Evolutionary conservation across 2,329 filamentous ascomycete genomes (phyloP), one percentile per base, ranked within the genome.

Genomic region (Trichoderma gracile): DNA sequence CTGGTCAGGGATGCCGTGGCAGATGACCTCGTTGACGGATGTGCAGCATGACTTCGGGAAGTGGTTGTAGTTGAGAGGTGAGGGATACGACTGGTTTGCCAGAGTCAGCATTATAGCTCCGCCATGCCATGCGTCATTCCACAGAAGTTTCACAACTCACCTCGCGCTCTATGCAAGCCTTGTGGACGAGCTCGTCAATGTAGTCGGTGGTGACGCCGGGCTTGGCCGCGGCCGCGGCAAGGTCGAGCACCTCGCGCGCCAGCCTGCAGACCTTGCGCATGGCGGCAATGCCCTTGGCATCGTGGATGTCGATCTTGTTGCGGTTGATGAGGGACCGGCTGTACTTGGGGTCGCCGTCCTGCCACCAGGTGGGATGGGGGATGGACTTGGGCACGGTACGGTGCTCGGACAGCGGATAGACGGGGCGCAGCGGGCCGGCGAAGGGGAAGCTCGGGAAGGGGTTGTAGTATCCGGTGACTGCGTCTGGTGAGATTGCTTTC

Each of bases 31-130:
- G 81, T 99, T 99, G 56, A 91, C 80, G 3, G 94, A 98, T 3
- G 94, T 98, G 79, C 95, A 99, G 67, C 97, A 91, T 0, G 95
- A 99, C 80, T 99, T 99, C 69, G 95, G 95, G 79, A 98, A 99
- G 77, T 93, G 84, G 81, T 91, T 91, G 80, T 98, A 98, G 80
- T 97, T 97, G 40, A 98, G 82, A 1, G 94, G 93, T 0, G 94
- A 97, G 0, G 94, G 94, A 75, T 98, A 98, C 10, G 93, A 91
- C 93, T 97, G 67, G 3, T 52, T n/a, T 53, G 47, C 17, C 55
- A 63, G 54, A 43, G 65, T 69, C 52, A 70, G 65, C 33, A 8
- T n/a, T 14, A 43, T 17, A 19, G 9, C 25, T 10, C 17, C 15
- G 7, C 12, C 30, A 14, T 10, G 33, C 33, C 33, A 38, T 9